Evolutionary conservation across 2,329 filamentous ascomycete species (phyloP).

Genomic region (Neurospora sp.): DNA sequence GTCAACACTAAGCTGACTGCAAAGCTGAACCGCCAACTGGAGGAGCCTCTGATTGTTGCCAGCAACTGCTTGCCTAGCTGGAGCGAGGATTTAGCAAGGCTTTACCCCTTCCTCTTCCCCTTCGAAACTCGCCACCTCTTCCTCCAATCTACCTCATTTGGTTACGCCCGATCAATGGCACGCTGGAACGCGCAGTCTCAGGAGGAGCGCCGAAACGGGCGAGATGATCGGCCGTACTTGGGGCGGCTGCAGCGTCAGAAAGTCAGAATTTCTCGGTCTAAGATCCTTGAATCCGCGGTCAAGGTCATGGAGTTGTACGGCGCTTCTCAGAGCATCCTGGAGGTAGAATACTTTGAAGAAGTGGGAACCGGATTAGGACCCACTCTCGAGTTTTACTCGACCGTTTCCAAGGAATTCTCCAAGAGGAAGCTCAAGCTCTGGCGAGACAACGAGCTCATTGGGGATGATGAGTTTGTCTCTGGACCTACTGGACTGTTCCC

Average conservation of each 20-base stretch:
- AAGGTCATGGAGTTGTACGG: slow-evolving; percentile 99
- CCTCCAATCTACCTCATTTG: slow-evolving; percentile 94
- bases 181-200: slow-evolving; percentile 84
- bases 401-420: slow-evolving; percentile 91
- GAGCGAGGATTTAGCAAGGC: slow-evolving; percentile 87
- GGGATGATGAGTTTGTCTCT: slow-evolving; percentile 72
- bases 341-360: slow-evolving; percentile 98
- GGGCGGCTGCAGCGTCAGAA: slow-evolving; percentile 91
- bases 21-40: slow-evolving; percentile 91
- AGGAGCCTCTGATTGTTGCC: slow-evolving; percentile 92
- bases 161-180: slow-evolving; percentile 93
- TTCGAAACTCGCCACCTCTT: slow-evolving; percentile 97
- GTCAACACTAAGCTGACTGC: slow-evolving; percentile 98
- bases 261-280: slow-evolving; percentile 89
- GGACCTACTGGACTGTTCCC: slow-evolving; percentile 82
- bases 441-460: slow-evolving; percentile 75
- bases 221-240: slow-evolving; percentile 84
- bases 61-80: slow-evolving; percentile 93
- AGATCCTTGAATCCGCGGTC: slow-evolving; percentile 89
- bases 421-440: slow-evolving; percentile 96
- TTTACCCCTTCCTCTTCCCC: slow-evolving; percentile 95
- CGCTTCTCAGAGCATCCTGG: slow-evolving; percentile 87
- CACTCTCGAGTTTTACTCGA: slow-evolving; percentile 95
- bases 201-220: slow-evolving; percentile 74
- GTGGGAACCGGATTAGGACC: slow-evolving; percentile 93